Percentiles rank a stretch among this genome's conserved stretches.
These are phyloP conservation scores for Komagataella pastoris DNA, from an alignment of 805 yeast genomes.

Conservation along the genomic window DNA sequence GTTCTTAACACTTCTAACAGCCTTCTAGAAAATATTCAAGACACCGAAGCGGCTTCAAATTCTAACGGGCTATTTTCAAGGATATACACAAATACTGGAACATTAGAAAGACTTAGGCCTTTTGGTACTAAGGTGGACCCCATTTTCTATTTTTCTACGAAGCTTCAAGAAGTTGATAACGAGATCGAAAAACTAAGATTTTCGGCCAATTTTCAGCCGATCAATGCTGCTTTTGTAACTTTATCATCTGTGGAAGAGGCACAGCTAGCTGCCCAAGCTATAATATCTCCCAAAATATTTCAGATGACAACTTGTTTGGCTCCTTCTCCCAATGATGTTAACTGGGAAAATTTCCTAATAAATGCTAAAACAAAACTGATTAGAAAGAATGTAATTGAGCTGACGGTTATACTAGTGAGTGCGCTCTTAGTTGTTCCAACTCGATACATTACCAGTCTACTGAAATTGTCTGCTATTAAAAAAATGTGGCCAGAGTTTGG, in stretches of 20 bases:
- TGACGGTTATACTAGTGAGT: slow-evolving; percentile 32
- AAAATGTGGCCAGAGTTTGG: slow-evolving; percentile 50
- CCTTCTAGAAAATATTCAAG: slow-evolving; percentile 18
- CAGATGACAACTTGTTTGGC: slow-evolving; percentile 77
- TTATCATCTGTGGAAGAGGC: slow-evolving; percentile 93
- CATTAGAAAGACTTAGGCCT: slow-evolving; percentile 8
- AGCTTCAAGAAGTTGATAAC: slow-evolving; percentile 23
- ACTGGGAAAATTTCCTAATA: slow-evolving; percentile 52
- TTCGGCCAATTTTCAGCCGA: slow-evolving; percentile 23
- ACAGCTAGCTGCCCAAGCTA: slow-evolving; percentile 95
- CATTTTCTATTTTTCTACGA: slow-evolving; percentile 19
- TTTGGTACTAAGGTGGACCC: slow-evolving; percentile 17
- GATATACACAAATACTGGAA: slow-evolving; percentile 10
- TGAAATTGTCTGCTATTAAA: slow-evolving; percentile 40
- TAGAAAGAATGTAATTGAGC: slow-evolving; percentile 17
- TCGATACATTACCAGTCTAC: slow-evolving; percentile 40
- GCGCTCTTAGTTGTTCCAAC: slow-evolving; percentile 41
- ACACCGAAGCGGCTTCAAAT: not conserved
- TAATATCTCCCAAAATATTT: slow-evolving; percentile 79
- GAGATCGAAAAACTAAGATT: slow-evolving; percentile 22
- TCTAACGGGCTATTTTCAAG: slow-evolving; percentile 6
- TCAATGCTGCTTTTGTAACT: slow-evolving; percentile 59
- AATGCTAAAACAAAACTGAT: slow-evolving; percentile 23
- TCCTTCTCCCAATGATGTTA: slow-evolving; percentile 91
- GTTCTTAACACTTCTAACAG: slow-evolving; percentile 11